A percentile compares a stretch with the other conserved stretches of the same genome.
phyloP scores from a whole-genome alignment of 192 early-diverging fungal genomes.

The Ambispora gerdemannii region DNA sequence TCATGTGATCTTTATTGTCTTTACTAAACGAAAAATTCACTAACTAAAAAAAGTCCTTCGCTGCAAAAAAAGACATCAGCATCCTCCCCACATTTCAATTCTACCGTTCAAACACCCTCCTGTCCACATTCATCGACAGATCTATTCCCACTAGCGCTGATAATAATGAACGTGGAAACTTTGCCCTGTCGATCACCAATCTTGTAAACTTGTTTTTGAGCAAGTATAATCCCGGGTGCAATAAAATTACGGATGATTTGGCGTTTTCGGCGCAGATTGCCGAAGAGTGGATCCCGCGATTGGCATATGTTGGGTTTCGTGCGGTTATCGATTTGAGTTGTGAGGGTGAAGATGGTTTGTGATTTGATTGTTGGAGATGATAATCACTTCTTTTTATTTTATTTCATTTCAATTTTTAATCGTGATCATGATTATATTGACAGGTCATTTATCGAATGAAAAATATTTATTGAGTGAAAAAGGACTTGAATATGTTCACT shows the following conservation, averaged over 20 bases:
- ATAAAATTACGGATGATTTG: conserved; percentile 2
- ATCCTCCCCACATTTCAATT: not conserved
- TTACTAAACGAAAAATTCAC: too few relatives aligned
- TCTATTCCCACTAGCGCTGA: not conserved
- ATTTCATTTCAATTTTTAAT: not conserved
- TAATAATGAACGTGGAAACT: not conserved
- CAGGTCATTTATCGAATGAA: not conserved
- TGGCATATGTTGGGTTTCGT: not conserved
- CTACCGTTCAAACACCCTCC: not conserved
- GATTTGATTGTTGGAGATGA: not conserved
- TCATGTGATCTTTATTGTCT: not conserved
- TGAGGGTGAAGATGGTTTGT: not conserved
- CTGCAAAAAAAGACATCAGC: not conserved
- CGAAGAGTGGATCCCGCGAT: not conserved
- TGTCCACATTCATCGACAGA: not conserved
- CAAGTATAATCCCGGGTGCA: not conserved
- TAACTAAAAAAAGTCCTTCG: not conserved
- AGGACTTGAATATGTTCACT: not conserved
- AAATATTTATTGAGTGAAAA: not conserved
- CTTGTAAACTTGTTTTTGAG: not conserved
- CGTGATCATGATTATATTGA: not conserved
- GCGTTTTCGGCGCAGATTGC: not conserved
- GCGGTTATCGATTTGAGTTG: conserved; percentile 1
- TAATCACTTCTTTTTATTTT: not conserved
- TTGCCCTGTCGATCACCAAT: not conserved